Conservation (phyloP, 257 asterid species). For the Misopates orontium region DNA sequence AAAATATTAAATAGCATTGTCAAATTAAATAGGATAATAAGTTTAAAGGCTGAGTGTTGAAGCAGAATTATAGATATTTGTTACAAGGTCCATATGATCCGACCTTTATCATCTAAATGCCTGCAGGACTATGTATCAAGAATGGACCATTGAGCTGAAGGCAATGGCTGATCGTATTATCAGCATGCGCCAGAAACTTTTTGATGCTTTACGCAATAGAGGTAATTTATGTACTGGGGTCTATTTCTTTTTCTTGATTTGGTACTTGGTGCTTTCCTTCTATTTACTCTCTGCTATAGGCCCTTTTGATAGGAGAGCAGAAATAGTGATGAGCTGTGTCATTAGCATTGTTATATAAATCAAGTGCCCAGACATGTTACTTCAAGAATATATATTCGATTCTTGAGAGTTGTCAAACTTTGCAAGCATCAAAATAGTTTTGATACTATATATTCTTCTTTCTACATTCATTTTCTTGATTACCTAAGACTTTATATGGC, state of each 20-base stretch:
- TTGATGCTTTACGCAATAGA: constrained; percentile 74
- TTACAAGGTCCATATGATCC: constrained; percentile 6
- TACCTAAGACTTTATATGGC: background rate
- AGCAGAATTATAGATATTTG: constrained; percentile 19
- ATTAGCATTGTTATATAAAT: background rate
- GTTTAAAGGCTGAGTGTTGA: background rate
- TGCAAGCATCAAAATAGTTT: background rate
- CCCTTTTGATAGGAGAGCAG: background rate
- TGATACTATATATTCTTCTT: background rate
- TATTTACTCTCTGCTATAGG: background rate
- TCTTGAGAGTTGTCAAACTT: background rate
- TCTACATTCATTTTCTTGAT: background rate
- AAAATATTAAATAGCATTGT: background rate
- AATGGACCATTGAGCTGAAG: constrained; percentile 94
- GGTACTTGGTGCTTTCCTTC: background rate
- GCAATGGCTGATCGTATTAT: constrained; percentile 98
- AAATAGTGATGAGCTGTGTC: background rate
- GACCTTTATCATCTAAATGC: constrained; percentile 18
- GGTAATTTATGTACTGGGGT: constrained; percentile 39
- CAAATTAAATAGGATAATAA: background rate
- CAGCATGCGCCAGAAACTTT: constrained; percentile 82
- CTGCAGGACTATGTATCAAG: constrained; percentile 73
- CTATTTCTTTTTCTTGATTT: constrained; percentile 4
- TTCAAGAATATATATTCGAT: background rate
- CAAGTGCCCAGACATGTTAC: background rate